phyloP scores from a whole-genome alignment of 176 grass and related monocot genomes.

The Triticum urartu region DNA sequence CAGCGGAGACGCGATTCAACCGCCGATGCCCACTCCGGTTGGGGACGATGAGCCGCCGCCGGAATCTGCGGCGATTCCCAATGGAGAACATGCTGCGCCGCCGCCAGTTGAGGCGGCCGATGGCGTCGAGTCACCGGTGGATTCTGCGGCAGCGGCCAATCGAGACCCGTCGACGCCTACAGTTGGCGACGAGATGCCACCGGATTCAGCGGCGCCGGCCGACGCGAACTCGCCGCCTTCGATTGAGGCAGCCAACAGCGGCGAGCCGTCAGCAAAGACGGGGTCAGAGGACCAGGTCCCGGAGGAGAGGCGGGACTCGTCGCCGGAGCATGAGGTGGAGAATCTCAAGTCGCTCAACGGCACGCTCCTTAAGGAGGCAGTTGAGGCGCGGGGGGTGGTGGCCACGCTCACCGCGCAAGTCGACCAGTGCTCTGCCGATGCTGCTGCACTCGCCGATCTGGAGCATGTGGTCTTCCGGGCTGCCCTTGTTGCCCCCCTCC shows the following conservation, averaged over 20 bases:
- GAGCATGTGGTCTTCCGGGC: neutral
- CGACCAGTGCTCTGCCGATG: conserved; percentile 10
- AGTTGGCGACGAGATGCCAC: neutral
- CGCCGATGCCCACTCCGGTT: neutral
- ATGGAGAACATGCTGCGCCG: too few relatives aligned
- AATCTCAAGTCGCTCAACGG: neutral
- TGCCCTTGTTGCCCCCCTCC: conserved; percentile 2
- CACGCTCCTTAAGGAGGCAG: neutral
- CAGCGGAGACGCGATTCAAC: neutral
- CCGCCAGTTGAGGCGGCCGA: neutral
- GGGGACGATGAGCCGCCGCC: too few relatives aligned
- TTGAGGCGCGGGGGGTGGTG: neutral
- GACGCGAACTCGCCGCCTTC: neutral
- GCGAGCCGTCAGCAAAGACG: too few relatives aligned
- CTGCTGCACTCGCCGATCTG: neutral
- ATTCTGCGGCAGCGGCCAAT: neutral
- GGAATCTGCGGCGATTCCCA: neutral
- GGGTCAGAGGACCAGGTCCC: neutral
- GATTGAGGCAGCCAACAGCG: neutral
- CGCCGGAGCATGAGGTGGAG: neutral
- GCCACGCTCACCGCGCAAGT: neutral
- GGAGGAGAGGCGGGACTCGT: neutral
- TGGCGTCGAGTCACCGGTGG: neutral
- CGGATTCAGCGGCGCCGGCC: neutral
- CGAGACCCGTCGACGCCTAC: neutral